A percentile compares a stretch with the other conserved stretches of the same genome.
phyloP scores from a whole-genome alignment of 2,329 filamentous ascomycete species.

The Chalaropsis ovoidea region DNA sequence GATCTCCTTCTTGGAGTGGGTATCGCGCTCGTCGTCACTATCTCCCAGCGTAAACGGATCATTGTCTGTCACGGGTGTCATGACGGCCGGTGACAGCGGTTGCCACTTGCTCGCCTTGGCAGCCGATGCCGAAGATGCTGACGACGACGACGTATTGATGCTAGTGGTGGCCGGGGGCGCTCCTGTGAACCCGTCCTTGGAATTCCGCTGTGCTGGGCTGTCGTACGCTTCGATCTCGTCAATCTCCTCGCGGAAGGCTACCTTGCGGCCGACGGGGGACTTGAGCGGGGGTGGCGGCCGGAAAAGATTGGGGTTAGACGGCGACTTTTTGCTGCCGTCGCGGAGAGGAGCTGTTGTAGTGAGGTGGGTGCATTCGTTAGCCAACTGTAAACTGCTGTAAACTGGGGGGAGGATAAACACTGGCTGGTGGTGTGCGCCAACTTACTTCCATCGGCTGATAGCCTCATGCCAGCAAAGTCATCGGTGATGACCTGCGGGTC shows the following conservation, averaged over 20 bases:
- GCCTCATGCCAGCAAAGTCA: conserved; percentile 67
- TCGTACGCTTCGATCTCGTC: conserved; percentile 70
- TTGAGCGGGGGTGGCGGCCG: conserved; percentile 46
- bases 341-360: conserved; percentile 45
- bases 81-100: conserved; percentile 69
- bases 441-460: conserved; percentile 54
- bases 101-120: conserved; percentile 91
- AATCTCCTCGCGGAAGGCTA: conserved; percentile 51
- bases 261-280: conserved; percentile 45
- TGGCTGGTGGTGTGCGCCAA: conserved; percentile 23
- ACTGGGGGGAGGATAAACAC: background rate
- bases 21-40: conserved; percentile 81
- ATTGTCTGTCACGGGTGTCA: conserved; percentile 48
- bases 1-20: conserved; percentile 31
- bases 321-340: conserved; percentile 41
- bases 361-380: conserved; percentile 27
- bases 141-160: conserved; percentile 26
- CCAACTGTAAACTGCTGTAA: conserved; percentile 24
- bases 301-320: conserved; percentile 71
- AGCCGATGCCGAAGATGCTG: conserved; percentile 37
- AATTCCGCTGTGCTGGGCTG: conserved; percentile 47
- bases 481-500: conserved; percentile 84
- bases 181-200: conserved; percentile 38
- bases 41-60: conserved; percentile 96
- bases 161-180: conserved; percentile 2